Evolutionary conservation across 805 yeast genomes (phyloP).

Genomic region (Huiozyma sinensis): DNA sequence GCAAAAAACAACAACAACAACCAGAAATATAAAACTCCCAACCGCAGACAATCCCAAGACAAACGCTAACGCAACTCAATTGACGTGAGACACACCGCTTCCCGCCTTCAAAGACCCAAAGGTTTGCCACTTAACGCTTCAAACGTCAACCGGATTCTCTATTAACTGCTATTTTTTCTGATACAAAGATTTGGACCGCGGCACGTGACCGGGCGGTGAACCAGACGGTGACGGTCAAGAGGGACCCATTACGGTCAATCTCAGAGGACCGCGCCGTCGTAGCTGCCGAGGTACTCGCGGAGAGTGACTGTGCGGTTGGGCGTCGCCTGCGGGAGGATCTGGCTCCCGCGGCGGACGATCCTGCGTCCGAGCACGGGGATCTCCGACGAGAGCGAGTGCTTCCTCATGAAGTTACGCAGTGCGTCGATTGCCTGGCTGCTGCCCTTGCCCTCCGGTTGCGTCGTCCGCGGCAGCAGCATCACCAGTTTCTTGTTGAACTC

Average conservation of each 20-base stretch:
- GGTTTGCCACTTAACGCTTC: too few species aligned
- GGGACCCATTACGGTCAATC: slow-evolving; percentile 52
- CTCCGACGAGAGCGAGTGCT: slow-evolving; percentile 15
- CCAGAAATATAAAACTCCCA: neutral
- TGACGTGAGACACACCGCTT: neutral
- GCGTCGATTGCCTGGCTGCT: slow-evolving; percentile 19
- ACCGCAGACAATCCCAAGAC: neutral
- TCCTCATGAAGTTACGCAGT: slow-evolving; percentile 16
- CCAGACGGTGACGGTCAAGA: slow-evolving; percentile 23
- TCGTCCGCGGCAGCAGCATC: slow-evolving; percentile 15
- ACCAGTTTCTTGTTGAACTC: slow-evolving; percentile 7
- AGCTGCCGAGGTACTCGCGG: slow-evolving; percentile 1
- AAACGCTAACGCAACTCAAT: neutral
- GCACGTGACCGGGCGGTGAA: neutral
- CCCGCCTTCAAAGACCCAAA: too few species aligned
- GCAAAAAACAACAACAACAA: neutral
- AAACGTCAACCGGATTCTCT: too few species aligned
- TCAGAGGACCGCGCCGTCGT: neutral
- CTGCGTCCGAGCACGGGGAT: slow-evolving; percentile 19
- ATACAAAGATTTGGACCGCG: neutral
- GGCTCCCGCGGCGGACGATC: slow-evolving; percentile 14
- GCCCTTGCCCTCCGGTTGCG: slow-evolving; percentile 6
- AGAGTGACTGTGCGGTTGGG: slow-evolving; percentile 3
- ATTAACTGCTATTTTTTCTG: too few species aligned
- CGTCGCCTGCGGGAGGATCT: slow-evolving; percentile 15